Evolutionary conservation across 768 basidiomycete genomes (phyloP).

Genomic region (Macrolepiota albuminosa): DNA sequence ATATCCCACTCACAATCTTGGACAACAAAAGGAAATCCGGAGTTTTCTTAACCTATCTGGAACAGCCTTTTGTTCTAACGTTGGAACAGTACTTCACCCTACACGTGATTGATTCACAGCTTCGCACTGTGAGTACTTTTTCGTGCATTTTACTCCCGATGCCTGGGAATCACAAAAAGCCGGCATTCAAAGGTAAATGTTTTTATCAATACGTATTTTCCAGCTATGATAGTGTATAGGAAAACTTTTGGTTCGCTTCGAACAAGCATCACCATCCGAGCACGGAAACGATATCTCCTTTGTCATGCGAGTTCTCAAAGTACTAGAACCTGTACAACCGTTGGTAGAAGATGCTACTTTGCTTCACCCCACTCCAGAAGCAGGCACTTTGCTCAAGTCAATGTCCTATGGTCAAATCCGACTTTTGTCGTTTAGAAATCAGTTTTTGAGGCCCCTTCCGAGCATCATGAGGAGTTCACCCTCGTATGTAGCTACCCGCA

Average conservation of each 20-base stretch:
- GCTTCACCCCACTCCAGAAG: neutral
- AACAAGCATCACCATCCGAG: neutral
- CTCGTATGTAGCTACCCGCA: neutral
- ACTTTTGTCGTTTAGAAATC: neutral
- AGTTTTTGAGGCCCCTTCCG: neutral
- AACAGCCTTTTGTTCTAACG: neutral
- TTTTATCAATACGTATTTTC: neutral
- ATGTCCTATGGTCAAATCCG: neutral
- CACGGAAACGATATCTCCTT: neutral
- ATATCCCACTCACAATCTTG: neutral
- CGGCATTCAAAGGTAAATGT: neutral
- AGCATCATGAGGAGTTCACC: neutral
- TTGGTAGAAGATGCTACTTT: neutral
- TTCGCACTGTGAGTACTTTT: neutral
- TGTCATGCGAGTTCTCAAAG: neutral
- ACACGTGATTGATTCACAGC: neutral
- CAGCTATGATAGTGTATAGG: neutral
- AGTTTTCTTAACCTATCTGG: neutral
- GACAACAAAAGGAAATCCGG: neutral
- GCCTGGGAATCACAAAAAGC: neutral
- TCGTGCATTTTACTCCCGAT: neutral
- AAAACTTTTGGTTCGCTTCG: neutral
- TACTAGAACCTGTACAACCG: neutral
- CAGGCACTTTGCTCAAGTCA: neutral
- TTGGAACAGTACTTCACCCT: neutral